Conservation (phyloP, 495 filamentous ascomycete species). For the Penicillium fimorum region DNA sequence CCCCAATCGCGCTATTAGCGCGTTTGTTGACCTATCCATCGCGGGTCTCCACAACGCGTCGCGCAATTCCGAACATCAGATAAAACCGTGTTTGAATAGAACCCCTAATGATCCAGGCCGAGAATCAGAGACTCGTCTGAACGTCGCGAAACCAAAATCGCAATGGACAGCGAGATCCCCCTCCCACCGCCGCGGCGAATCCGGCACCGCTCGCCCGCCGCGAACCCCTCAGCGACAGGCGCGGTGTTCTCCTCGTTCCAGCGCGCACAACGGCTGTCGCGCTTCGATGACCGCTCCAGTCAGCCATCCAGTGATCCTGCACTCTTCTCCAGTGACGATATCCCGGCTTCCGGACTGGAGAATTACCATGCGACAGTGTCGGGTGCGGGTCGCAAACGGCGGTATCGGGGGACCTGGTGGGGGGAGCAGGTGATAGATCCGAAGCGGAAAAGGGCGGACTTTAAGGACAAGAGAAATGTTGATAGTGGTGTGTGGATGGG, state of each 20-base stretch:
- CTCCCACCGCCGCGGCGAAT: constrained; percentile 45
- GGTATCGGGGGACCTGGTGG: constrained; percentile 72
- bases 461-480: constrained; percentile 56
- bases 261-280: constrained; percentile 35
- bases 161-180: constrained; percentile 46
- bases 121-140: background rate
- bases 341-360: constrained; percentile 64
- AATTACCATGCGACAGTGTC: constrained; percentile 56
- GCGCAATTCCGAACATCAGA: constrained; percentile 12
- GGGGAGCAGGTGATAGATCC: constrained; percentile 52
- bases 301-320: constrained; percentile 70
- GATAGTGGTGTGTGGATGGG: constrained; percentile 85
- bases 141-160: constrained; percentile 6
- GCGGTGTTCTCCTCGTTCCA: constrained; percentile 26
- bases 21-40: constrained; percentile 22
- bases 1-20: constrained; percentile 14
- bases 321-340: constrained; percentile 76
- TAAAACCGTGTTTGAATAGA: background rate
- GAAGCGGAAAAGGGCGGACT: constrained; percentile 56
- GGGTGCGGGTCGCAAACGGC: constrained; percentile 55
- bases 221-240: constrained; percentile 11
- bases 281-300: constrained; percentile 45
- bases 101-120: constrained; percentile 4
- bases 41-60: constrained; percentile 23
- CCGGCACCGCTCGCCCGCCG: constrained; percentile 38